Evolutionary conservation across 352 stramenopile genomes (phyloP).

Genomic region (Pythium apleroticum): DNA sequence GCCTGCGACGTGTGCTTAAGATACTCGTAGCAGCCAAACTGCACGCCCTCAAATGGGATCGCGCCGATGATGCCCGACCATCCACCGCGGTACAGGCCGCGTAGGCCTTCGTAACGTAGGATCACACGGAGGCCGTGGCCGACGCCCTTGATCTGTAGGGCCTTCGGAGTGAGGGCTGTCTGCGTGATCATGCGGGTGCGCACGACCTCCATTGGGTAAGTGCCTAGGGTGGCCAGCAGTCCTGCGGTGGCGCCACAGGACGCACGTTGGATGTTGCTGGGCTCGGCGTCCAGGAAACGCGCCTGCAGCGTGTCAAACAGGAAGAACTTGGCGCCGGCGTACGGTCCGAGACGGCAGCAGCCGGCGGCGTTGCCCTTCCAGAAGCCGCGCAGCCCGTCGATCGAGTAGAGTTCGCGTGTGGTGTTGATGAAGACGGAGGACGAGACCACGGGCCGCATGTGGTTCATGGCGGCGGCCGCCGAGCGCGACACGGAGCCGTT

Average conservation of each 20-base stretch:
- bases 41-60: constrained; percentile 80
- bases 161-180: constrained; percentile 33
- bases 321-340: constrained; percentile 83
- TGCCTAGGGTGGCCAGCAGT: constrained; percentile 68
- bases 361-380: constrained; percentile 77
- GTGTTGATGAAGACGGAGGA: constrained; percentile 42
- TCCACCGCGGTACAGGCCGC: constrained; percentile 70
- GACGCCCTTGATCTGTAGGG: constrained; percentile 55
- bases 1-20: constrained; percentile 53
- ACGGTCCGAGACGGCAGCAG: constrained; percentile 74
- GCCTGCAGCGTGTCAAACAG: constrained; percentile 70
- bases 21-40: constrained; percentile 86
- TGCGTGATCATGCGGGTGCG: constrained; percentile 81
- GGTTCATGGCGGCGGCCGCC: constrained; percentile 26
- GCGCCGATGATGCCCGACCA: constrained; percentile 63
- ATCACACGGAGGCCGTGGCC: constrained; percentile 62
- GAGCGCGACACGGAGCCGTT: constrained; percentile 41
- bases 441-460: constrained; percentile 13
- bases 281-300: constrained; percentile 38
- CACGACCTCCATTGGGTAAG: constrained; percentile 82
- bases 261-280: constrained; percentile 49
- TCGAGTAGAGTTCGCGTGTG: constrained; percentile 55
- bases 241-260: constrained; percentile 60
- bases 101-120: constrained; percentile 55
- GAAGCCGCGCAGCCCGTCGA: constrained; percentile 72